phyloP scores from a whole-genome alignment of 78 protist genomes.

The Dictyostelium brefeldianum region DNA sequence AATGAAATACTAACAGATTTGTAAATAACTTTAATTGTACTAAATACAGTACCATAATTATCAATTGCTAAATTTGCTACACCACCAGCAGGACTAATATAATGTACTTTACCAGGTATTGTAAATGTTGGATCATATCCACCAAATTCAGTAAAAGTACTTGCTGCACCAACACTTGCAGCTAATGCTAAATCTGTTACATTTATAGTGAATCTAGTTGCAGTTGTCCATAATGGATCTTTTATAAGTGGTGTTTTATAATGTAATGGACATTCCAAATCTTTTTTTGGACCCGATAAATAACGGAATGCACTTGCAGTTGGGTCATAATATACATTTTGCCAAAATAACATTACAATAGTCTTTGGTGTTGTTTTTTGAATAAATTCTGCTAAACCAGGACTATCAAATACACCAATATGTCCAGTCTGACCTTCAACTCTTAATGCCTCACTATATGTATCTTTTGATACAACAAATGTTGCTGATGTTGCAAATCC shows the following conservation, averaged over 20 bases:
- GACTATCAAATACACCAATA: not conserved
- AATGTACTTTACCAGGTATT: not conserved
- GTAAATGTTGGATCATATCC: slow-evolving; percentile 7
- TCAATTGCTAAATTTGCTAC: not conserved
- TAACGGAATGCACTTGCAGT: not conserved
- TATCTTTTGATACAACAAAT: not conserved
- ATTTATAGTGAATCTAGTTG: not conserved
- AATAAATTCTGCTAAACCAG: not conserved
- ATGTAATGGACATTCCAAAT: not conserved
- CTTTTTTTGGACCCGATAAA: slow-evolving; percentile 16
- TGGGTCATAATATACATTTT: not conserved
- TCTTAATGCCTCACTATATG: not conserved
- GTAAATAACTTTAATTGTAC: not conserved
- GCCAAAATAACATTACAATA: slow-evolving; percentile 4
- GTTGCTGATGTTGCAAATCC: slow-evolving; percentile 14
- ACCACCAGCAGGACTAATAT: not conserved
- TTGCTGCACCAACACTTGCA: not conserved
- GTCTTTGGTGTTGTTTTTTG: not conserved
- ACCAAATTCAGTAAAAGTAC: slow-evolving; percentile 13
- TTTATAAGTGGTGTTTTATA: not conserved
- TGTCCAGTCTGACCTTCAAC: slow-evolving; percentile 20
- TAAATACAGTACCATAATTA: slow-evolving; percentile 36
- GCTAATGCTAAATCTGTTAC: not conserved
- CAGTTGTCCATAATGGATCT: not conserved
- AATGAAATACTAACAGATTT: not conserved